Evolutionary conservation across 345 rosid genomes (phyloP).

Genomic region (Acer negundo): DNA sequence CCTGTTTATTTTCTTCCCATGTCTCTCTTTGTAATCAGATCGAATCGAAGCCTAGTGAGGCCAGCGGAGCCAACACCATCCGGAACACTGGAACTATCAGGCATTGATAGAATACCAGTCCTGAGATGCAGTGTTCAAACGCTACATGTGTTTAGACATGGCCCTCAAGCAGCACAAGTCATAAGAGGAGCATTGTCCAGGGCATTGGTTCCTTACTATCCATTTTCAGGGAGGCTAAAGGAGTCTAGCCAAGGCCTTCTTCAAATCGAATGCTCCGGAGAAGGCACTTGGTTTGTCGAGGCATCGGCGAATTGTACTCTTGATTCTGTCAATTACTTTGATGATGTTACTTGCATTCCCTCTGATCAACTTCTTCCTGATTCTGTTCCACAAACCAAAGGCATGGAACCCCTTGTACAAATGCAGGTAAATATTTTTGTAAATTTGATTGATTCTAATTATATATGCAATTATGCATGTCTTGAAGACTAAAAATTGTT

Average conservation of each 20-base stretch:
- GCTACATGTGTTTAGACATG: conserved; percentile 45
- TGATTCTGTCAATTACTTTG: conserved; percentile 39
- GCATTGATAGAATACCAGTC: conserved; percentile 47
- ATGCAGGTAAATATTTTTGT: conserved; percentile 47
- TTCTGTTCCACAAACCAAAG: conserved; percentile 29
- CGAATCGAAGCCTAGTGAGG: conserved; percentile 33
- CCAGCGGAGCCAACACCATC: conserved; percentile 44
- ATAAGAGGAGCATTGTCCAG: conserved; percentile 50
- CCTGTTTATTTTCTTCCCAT: conserved; percentile 12
- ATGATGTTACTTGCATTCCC: conserved; percentile 32
- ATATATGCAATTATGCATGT: no score
- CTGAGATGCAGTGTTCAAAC: conserved; percentile 57
- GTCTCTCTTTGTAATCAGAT: conserved; percentile 41
- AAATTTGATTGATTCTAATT: no score
- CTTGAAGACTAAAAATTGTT: no score
- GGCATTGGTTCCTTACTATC: conserved; percentile 60
- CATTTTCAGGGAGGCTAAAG: conserved; percentile 53
- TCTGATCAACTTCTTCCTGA: conserved; percentile 51
- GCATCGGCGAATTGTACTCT: conserved; percentile 40
- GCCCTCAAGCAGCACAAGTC: conserved; percentile 42
- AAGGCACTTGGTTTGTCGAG: conserved; percentile 55
- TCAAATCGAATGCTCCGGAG: conserved; percentile 45
- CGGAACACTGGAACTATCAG: conserved; percentile 41
- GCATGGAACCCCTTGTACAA: conserved; percentile 54
- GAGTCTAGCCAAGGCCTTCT: conserved; percentile 33